These are phyloP conservation scores for Escallonia rubra DNA, from an alignment of 129 eudicot genomes.

Conservation along the genomic window DNA sequence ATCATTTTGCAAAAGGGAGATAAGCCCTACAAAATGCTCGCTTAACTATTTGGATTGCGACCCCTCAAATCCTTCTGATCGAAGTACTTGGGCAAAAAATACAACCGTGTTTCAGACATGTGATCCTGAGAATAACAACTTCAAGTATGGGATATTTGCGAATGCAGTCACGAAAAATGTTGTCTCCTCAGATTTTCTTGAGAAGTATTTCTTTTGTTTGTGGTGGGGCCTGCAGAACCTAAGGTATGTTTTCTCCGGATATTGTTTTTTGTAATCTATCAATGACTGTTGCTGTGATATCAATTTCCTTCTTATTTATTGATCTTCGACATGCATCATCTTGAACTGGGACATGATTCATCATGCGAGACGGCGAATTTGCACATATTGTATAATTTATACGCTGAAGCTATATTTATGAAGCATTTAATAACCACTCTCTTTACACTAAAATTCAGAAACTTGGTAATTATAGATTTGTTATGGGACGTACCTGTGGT, in stretches of 20 bases:
- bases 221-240: slow-evolving; percentile 99
- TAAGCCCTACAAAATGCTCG: slow-evolving; percentile 35
- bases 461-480: background rate
- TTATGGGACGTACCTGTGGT: too few species aligned
- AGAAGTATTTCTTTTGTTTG: slow-evolving; percentile 84
- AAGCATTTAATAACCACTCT: background rate
- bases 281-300: background rate
- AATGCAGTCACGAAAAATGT: slow-evolving; percentile 74
- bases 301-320: too few species aligned
- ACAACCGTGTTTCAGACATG: slow-evolving; percentile 60
- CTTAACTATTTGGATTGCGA: slow-evolving; percentile 65
- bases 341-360: background rate
- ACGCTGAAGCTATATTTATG: background rate
- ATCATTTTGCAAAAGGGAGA: slow-evolving; percentile 58
- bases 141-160: slow-evolving; percentile 75
- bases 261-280: background rate
- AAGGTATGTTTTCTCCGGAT: slow-evolving; percentile 42
- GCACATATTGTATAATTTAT: background rate
- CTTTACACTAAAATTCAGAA: background rate
- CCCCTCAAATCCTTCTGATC: slow-evolving; percentile 23
- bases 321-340: background rate
- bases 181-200: slow-evolving; percentile 58
- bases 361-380: background rate
- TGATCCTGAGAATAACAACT: slow-evolving; percentile 50
- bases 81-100: slow-evolving; percentile 53